Evolutionary conservation across 768 basidiomycete species (phyloP).

Genomic region (Amanita polypyramis): DNA sequence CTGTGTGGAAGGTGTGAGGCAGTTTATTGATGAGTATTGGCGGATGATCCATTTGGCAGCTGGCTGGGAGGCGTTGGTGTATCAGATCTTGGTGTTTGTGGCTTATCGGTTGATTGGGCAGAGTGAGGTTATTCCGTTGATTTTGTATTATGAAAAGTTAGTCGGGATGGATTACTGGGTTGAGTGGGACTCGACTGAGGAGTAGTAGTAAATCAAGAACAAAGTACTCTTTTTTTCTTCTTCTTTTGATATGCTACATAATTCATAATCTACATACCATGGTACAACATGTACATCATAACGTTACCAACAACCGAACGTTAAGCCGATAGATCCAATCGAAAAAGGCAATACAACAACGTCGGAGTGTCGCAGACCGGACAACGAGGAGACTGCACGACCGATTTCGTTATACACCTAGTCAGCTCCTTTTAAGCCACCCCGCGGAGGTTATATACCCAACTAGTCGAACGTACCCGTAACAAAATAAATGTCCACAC

Average conservation of each 20-base stretch:
- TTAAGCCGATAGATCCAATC: slow-evolving; percentile 28
- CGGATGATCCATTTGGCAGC: slow-evolving; percentile 58
- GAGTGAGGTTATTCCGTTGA: slow-evolving; percentile 35
- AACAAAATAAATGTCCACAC: slow-evolving; percentile 57
- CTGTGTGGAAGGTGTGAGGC: slow-evolving; percentile 28
- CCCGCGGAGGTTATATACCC: background rate
- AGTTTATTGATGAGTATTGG: slow-evolving; percentile 55
- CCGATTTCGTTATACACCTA: slow-evolving; percentile 45
- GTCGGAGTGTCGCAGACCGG: slow-evolving; percentile 42
- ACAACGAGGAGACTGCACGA: slow-evolving; percentile 36
- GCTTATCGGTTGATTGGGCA: slow-evolving; percentile 43
- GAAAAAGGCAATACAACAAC: slow-evolving; percentile 45
- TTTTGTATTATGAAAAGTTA: slow-evolving; percentile 44
- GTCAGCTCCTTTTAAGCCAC: background rate
- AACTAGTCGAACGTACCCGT: slow-evolving; percentile 28
- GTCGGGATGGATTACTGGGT: slow-evolving; percentile 39
- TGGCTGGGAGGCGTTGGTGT: slow-evolving; percentile 53
- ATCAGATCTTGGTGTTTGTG: slow-evolving; percentile 46
- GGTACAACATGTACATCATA: background rate
- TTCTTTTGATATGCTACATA: too few species aligned
- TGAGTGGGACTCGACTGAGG: slow-evolving; percentile 13
- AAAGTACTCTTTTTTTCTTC: too few species aligned
- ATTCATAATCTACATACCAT: background rate
- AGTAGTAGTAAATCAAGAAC: background rate
- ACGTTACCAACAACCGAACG: background rate